Conservation (phyloP, 2,329 filamentous ascomycete species). For the Ascochyta fabae region DNA sequence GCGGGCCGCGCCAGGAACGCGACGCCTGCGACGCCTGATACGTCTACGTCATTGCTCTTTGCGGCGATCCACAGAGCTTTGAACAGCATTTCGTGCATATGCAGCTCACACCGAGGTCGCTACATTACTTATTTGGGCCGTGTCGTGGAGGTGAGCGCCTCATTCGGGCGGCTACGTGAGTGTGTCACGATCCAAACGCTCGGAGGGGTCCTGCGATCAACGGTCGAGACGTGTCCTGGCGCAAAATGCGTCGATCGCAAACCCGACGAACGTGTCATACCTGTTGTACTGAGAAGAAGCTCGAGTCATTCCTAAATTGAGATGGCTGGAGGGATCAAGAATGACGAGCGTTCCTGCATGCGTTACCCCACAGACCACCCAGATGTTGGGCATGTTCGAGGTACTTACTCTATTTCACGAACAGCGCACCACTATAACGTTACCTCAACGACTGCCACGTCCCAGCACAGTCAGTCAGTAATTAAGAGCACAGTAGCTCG, state of each 20-base stretch:
- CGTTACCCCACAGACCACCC: not conserved
- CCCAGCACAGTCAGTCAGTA: not conserved
- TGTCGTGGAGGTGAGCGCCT: not conserved
- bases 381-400: not conserved
- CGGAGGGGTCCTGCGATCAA: not conserved
- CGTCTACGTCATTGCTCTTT: constrained; percentile 16
- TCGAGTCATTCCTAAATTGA: constrained; percentile 5
- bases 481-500: no score
- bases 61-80: constrained; percentile 3
- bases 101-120: constrained; percentile 4
- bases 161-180: not conserved
- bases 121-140: constrained; percentile 11
- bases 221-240: not conserved
- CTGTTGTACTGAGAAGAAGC: not conserved
- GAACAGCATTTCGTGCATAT: constrained; percentile 14
- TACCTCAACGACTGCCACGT: not conserved
- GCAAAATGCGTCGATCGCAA: not conserved
- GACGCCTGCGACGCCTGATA: constrained; percentile 35
- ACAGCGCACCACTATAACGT: not conserved
- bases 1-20: constrained; percentile 37
- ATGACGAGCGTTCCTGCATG: not conserved
- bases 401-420: not conserved
- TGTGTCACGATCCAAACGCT: not conserved
- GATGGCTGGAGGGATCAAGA: constrained; percentile 2
- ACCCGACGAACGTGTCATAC: not conserved